A percentile compares a stretch with the other conserved stretches of the same genome.
Conservation (phyloP, 805 yeast genomes). For the Candida lessepsii region DNA sequence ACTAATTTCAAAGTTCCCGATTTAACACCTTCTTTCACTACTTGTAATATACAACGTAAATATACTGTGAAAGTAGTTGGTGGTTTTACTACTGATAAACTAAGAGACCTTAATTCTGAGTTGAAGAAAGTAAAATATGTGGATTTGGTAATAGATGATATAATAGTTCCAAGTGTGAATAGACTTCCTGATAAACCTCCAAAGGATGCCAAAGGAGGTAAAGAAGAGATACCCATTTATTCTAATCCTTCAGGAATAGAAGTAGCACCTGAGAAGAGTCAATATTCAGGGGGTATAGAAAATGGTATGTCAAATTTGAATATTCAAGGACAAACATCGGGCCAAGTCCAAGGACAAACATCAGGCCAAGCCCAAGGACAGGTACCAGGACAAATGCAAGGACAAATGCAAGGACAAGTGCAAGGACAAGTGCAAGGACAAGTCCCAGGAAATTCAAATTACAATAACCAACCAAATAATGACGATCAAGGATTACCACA, state of each 20-base stretch:
- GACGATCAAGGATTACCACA: conserved; percentile 5
- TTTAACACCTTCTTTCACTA: conserved; percentile 52
- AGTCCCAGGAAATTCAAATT: neutral
- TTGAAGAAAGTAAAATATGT: conserved; percentile 24
- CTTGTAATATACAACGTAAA: conserved; percentile 52
- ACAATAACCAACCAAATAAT: too few relatives aligned
- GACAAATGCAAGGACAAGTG: neutral
- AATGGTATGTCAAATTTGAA: neutral
- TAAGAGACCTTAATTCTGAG: conserved; percentile 21
- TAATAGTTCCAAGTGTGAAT: conserved; percentile 34
- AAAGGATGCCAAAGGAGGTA: neutral
- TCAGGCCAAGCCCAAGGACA: neutral
- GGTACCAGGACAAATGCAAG: neutral
- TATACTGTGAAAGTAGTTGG: conserved; percentile 21
- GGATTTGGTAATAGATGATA: conserved; percentile 31
- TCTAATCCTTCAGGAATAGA: conserved; percentile 1
- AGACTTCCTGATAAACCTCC: too few relatives aligned
- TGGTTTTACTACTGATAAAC: conserved; percentile 26
- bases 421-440: neutral
- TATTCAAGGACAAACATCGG: neutral
- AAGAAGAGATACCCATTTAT: conserved; percentile 1
- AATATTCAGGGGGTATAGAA: neutral
- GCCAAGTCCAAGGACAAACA: neutral
- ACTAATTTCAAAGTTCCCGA: conserved; percentile 46
- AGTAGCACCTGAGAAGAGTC: conserved; percentile 3